Evolutionary conservation across 768 basidiomycete species (phyloP).

Genomic region (Ramaria rubella): DNA sequence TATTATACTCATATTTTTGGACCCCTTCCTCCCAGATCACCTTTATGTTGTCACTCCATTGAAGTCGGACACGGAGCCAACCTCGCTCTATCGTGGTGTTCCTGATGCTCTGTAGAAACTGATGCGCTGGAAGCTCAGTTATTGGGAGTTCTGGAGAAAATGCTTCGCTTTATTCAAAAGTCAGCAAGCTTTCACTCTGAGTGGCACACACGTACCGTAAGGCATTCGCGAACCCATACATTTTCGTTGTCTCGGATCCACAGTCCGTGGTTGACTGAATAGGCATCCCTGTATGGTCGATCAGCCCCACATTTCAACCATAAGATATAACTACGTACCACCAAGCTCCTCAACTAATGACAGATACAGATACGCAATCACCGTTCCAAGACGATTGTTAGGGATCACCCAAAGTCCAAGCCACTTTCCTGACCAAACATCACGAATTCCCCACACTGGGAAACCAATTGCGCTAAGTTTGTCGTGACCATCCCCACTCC

Average conservation of each 20-base stretch:
- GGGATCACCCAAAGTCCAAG: slow-evolving; percentile 27
- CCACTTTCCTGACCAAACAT: slow-evolving; percentile 26
- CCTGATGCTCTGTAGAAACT: slow-evolving; percentile 22
- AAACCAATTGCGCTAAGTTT: slow-evolving; percentile 29
- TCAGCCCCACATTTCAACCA: not conserved
- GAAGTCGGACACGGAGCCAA: slow-evolving; percentile 29
- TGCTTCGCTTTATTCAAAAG: slow-evolving; percentile 14
- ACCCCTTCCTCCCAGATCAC: slow-evolving; percentile 20
- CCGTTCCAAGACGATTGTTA: slow-evolving; percentile 21
- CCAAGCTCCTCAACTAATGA: slow-evolving; percentile 18
- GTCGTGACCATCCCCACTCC: slow-evolving; percentile 32
- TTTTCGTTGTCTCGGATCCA: slow-evolving; percentile 29
- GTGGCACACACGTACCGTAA: slow-evolving; percentile 26
- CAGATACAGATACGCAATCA: slow-evolving; percentile 26
- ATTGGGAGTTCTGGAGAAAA: slow-evolving; percentile 23
- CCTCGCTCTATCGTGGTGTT: slow-evolving; percentile 21
- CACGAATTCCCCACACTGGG: slow-evolving; percentile 25
- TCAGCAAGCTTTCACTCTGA: not conserved
- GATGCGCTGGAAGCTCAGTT: slow-evolving; percentile 25
- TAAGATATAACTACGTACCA: slow-evolving; percentile 13
- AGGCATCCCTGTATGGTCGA: slow-evolving; percentile 28
- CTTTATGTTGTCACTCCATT: slow-evolving; percentile 28
- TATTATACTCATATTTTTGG: slow-evolving; percentile 11
- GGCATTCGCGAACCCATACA: slow-evolving; percentile 27
- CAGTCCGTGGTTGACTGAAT: slow-evolving; percentile 31